phyloP scores from a whole-genome alignment of 2,329 filamentous ascomycete genomes.

The Ascocoryne sarcoides region DNA sequence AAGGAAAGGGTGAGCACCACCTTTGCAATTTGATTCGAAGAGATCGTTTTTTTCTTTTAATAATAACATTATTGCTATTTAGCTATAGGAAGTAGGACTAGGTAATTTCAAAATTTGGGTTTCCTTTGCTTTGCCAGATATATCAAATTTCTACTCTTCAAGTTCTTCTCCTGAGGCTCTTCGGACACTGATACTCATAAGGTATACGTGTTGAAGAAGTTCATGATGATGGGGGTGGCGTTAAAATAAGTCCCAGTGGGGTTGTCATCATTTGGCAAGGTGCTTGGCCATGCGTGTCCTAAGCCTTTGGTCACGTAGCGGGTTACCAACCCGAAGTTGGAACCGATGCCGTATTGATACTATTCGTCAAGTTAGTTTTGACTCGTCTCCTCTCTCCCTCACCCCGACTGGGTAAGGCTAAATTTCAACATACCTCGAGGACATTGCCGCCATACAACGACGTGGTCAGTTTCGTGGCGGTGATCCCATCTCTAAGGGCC shows the following conservation, averaged over 20 bases:
- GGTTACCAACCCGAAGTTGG: constrained; percentile 1
- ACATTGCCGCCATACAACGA: constrained; percentile 12
- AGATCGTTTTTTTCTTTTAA: no score
- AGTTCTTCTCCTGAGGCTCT: no score
- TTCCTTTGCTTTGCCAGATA: no score
- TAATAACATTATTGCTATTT: no score
- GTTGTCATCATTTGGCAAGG: constrained; percentile 20
- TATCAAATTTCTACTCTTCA: no score
- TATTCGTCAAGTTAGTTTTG: constrained; percentile 11
- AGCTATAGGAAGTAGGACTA: no score
- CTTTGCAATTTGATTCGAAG: no score
- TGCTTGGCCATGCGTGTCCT: constrained; percentile 34
- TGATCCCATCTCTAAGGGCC: constrained; percentile 28
- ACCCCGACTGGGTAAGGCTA: no score
- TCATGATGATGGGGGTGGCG: constrained; percentile 33
- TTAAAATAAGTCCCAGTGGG: constrained; percentile 21
- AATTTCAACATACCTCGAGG: constrained; percentile 6
- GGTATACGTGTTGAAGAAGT: constrained; percentile 29
- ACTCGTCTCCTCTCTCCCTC: no score
- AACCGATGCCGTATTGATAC: constrained; percentile 3
- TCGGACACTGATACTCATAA: not conserved
- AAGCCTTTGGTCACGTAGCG: constrained; percentile 1
- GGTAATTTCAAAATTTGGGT: no score
- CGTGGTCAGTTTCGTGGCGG: constrained; percentile 6
- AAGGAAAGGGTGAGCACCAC: no score